Evolutionary conservation across 352 stramenopile genomes (phyloP).

Genomic region (Blastocystis sp.): DNA sequence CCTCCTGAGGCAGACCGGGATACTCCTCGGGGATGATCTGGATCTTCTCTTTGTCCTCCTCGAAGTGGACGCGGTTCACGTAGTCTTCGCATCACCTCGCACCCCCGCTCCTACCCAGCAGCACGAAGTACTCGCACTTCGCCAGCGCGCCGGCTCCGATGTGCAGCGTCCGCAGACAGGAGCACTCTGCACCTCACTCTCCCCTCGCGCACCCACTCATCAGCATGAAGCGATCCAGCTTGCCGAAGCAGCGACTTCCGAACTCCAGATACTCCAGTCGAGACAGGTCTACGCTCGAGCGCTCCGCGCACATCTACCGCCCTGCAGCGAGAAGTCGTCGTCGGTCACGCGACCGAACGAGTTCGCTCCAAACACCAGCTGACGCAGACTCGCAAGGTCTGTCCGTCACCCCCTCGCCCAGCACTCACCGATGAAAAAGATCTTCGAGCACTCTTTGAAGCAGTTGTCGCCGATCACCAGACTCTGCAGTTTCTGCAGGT

Average conservation of each 20-base stretch:
- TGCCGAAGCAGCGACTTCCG: not conserved
- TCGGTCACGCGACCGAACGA: not conserved
- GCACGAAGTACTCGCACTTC: constrained; percentile 55
- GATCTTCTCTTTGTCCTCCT: not conserved
- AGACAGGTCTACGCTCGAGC: not conserved
- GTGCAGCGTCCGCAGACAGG: not conserved
- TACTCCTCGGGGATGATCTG: constrained; percentile 53
- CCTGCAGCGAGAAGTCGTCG: not conserved
- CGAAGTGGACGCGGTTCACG: constrained; percentile 36
- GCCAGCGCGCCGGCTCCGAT: not conserved
- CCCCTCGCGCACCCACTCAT: not conserved
- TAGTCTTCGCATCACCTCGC: not conserved
- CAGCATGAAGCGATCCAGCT: constrained; percentile 39
- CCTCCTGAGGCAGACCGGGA: constrained; percentile 35
- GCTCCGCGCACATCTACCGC: not conserved
- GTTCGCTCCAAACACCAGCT: not conserved
- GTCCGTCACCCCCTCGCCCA: not conserved
- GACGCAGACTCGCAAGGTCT: constrained; percentile 8
- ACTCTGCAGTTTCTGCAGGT: not conserved
- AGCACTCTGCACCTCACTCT: not conserved
- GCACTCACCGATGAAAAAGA: not conserved
- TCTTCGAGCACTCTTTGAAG: not conserved
- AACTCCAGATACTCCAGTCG: not conserved
- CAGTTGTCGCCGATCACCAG: not conserved
- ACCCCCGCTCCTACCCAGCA: not conserved